Evolutionary conservation across 169 alveolate genomes (phyloP), one percentile per base, ranked within the genome.

Genomic region (Cryptosporidium ryanae): DNA sequence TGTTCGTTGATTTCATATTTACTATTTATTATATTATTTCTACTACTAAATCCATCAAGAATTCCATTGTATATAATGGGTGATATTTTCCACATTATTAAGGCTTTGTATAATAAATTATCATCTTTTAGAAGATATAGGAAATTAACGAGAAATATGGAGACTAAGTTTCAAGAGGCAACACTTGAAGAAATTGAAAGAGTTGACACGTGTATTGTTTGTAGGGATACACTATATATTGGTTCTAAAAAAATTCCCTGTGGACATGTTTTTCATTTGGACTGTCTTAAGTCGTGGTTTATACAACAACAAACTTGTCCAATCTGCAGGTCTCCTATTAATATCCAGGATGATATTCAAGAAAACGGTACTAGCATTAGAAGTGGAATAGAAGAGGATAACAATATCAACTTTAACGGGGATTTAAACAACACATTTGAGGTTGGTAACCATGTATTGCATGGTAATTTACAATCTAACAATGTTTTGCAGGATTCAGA

Each of bases 31-130:
- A 18, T 90, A 50, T 90, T 94, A 27, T 95, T 95, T 84, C 91
- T 94, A 81, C 44, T 93, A 64, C 93, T 93, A 46, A 94, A 95
- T 66, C 96, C 96, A 29, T 89, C 92, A 44, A 91, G 93, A 17
- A 82, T 95, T 49, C 97, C 97, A 10, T 82, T 94, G 23, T 94
- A 95, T 83, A 93, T 94, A 94, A 76, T 93, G n/a, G 95, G 95
- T 17, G 97, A 95, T 81, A 91, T 94, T 52, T 76, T 95, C 81
- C 96, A 94, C 50, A 96, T 94, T 46, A 61, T 90, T 2, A 90
- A 64, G 63, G 89, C 87, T n/a, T 57, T 84, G 59, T 83, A 82
- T 38, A 44, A 84, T 17, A 91, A 87, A 29, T 50, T 90, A 44
- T 84, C 91, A 25, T 71, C 90, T 0, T 84, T 83, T 82, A 89